Evolutionary conservation across 768 basidiomycete genomes (phyloP).

Genomic region (Phylloporus scabripes): DNA sequence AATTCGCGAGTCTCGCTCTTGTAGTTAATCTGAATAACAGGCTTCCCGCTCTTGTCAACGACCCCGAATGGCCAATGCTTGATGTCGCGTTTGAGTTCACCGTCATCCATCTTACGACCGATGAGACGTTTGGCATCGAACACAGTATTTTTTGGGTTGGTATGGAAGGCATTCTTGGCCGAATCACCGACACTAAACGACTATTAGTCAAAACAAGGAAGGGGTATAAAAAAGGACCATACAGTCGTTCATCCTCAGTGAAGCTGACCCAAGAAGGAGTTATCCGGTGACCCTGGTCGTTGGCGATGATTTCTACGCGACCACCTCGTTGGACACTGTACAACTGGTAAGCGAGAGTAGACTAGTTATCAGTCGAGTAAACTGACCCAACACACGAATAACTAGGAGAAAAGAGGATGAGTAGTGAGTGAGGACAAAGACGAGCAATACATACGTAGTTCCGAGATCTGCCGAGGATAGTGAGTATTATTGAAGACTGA

Average conservation of each 20-base stretch:
- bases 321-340: conserved; percentile 76
- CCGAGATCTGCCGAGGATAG: conserved; percentile 61
- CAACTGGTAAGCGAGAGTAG: neutral
- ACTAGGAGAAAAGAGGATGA: conserved; percentile 36
- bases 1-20: conserved; percentile 78
- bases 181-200: conserved; percentile 71
- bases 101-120: conserved; percentile 78
- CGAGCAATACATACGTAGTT: conserved; percentile 59
- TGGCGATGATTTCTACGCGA: conserved; percentile 85
- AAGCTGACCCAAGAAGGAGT: conserved; percentile 86
- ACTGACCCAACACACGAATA: conserved; percentile 95
- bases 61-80: conserved; percentile 93
- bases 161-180: conserved; percentile 93
- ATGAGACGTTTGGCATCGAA: conserved; percentile 97
- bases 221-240: neutral
- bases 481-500: neutral
- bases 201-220: neutral
- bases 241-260: conserved; percentile 72
- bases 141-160: conserved; percentile 89
- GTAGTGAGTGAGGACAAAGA: neutral
- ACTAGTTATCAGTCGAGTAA: neutral
- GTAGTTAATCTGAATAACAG: conserved; percentile 71
- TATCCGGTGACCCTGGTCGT: conserved; percentile 87
- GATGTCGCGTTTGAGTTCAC: conserved; percentile 73
- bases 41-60: conserved; percentile 74